Percentiles rank a stretch among this genome's conserved stretches.
These are phyloP conservation scores for Eragrostis nindensis DNA, from an alignment of 176 grass and related monocot species.

Conservation along the genomic window DNA sequence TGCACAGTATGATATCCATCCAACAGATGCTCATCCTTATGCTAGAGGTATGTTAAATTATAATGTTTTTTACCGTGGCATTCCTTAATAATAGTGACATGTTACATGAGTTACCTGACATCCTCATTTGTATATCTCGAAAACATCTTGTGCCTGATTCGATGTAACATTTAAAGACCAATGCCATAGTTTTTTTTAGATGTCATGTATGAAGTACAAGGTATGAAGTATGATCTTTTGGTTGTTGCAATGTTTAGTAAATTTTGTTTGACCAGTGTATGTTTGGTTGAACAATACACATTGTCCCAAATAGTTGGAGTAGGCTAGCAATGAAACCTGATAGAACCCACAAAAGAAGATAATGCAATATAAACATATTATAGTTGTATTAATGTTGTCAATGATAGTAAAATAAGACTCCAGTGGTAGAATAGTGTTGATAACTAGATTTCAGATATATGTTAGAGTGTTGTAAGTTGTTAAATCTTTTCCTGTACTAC, in stretches of 20 bases:
- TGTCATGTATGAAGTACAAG: background rate
- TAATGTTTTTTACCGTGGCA: conserved; percentile 22
- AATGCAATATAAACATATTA: background rate
- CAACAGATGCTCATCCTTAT: conserved; percentile 39
- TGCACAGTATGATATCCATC: conserved; percentile 35
- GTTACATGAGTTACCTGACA: background rate
- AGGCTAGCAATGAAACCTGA: background rate
- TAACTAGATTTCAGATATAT: too few species aligned
- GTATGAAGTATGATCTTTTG: background rate
- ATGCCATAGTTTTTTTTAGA: background rate
- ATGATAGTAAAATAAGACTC: background rate
- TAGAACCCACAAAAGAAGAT: background rate
- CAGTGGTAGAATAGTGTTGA: too few species aligned
- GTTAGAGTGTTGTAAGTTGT: too few species aligned
- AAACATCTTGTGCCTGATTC: background rate
- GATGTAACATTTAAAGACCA: background rate
- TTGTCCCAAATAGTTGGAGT: background rate
- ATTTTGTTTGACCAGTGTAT: background rate
- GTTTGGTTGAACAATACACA: background rate
- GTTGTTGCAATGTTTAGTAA: background rate
- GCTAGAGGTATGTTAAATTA: conserved; percentile 58
- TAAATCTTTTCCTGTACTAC: background rate
- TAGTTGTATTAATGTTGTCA: background rate
- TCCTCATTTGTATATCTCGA: background rate
- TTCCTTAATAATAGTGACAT: background rate